A percentile compares a stretch with the other conserved stretches of the same genome.
Conservation (phyloP, 2,329 filamentous ascomycete species). For the Diaporthe longicolla region DNA sequence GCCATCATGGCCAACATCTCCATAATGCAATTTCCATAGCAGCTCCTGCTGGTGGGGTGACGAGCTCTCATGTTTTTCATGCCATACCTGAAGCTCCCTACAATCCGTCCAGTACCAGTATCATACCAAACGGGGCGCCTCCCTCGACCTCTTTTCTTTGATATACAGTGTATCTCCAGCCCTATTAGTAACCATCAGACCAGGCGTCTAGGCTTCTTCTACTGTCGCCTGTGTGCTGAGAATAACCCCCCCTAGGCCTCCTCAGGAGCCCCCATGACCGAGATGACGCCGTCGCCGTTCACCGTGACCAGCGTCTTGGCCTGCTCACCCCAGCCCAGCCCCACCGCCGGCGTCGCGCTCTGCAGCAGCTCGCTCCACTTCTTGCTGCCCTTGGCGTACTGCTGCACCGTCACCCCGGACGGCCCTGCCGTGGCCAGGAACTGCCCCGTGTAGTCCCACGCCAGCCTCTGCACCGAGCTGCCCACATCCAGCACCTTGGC, state of each 20-base stretch:
- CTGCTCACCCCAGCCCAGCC: conserved; percentile 82
- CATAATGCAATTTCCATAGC: background rate
- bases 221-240: background rate
- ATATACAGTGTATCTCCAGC: background rate
- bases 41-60: background rate
- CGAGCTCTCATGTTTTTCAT: background rate
- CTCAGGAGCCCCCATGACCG: conserved; percentile 73
- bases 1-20: background rate
- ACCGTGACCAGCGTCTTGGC: conserved; percentile 83
- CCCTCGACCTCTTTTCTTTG: background rate
- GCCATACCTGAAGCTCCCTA: background rate
- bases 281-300: conserved; percentile 81
- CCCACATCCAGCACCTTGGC: conserved; percentile 91
- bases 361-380: conserved; percentile 89
- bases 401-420: conserved; percentile 86
- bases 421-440: conserved; percentile 88
- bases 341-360: conserved; percentile 79
- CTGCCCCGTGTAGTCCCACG: conserved; percentile 96
- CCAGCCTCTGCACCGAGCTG: conserved; percentile 79
- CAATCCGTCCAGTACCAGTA: background rate
- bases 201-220: background rate
- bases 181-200: background rate
- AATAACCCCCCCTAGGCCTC: conserved; percentile 45
- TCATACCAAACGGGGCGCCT: background rate
- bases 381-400: conserved; percentile 90